Conservation (phyloP, 2,329 filamentous ascomycete genomes). For the Ceratocystis alfenasii region DNA sequence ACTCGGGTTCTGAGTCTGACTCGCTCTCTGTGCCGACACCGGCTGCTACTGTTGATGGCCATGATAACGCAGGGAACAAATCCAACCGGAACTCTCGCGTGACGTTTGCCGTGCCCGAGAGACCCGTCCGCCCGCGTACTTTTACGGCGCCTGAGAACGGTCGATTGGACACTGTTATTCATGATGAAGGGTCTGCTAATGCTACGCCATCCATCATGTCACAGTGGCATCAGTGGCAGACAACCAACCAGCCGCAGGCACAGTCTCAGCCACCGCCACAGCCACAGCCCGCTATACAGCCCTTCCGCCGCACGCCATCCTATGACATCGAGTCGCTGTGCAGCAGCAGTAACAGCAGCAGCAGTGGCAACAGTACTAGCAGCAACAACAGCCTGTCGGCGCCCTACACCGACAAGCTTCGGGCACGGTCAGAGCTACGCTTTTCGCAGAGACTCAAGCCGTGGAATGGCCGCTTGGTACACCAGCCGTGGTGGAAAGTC, state of each 20-base stretch:
- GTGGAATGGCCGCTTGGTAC: conserved; percentile 65
- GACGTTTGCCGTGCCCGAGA: not conserved
- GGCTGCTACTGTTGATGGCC: not conserved
- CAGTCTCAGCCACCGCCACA: not conserved
- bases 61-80: not conserved
- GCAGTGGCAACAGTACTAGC: not conserved
- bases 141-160: conserved; percentile 3
- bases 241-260: not conserved
- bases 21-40: not conserved
- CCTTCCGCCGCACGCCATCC: conserved; percentile 15
- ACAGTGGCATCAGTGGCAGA: conserved; percentile 3
- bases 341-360: not conserved
- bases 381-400: conserved; percentile 1
- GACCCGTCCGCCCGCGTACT: not conserved
- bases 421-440: conserved; percentile 53
- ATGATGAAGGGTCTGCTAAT: not conserved
- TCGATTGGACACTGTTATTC: not conserved
- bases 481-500: conserved; percentile 69
- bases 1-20: conserved; percentile 5
- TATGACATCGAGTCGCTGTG: conserved; percentile 18
- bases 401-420: conserved; percentile 61
- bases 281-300: not conserved
- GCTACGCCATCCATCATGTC: not conserved
- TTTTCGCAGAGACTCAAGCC: conserved; percentile 63
- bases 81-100: not conserved